Percentiles rank a stretch among this genome's conserved stretches.
Conservation (phyloP, 2,329 filamentous ascomycete species). For the Triangularia verruculosa region DNA sequence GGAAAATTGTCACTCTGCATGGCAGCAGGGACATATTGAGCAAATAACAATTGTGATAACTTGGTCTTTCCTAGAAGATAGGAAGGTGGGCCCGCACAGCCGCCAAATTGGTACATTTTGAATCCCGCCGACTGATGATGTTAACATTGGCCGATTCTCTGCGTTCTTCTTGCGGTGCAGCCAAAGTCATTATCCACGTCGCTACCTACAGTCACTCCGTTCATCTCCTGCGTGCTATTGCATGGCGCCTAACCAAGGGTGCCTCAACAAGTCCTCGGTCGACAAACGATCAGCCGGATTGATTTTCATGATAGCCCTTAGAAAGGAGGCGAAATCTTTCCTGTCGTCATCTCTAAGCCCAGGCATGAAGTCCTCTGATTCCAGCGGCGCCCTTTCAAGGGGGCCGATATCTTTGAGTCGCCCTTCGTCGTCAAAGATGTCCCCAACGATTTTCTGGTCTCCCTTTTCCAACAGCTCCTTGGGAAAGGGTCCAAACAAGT, state of each 20-base stretch:
- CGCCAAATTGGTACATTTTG: no score
- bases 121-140: no score
- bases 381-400: neutral
- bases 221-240: neutral
- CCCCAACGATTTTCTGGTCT: neutral
- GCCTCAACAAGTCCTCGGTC: neutral
- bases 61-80: no score
- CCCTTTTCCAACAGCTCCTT: neutral
- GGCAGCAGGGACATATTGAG: no score
- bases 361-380: neutral
- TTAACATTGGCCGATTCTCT: no score
- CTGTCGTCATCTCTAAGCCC: slow-evolving; percentile 2
- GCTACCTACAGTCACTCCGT: no score
- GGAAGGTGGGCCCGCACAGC: no score
- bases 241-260: slow-evolving; percentile 2
- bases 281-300: neutral
- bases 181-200: no score
- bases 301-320: slow-evolving; percentile 1
- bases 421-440: neutral
- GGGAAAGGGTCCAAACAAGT: neutral
- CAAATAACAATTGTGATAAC: no score
- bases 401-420: neutral
- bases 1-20: no score
- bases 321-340: slow-evolving; percentile 6
- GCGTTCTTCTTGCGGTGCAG: no score